Evolutionary conservation across 1,139 yeast genomes (phyloP), one percentile per base, ranked within the genome.

Genomic region (Hansenula sp.): DNA sequence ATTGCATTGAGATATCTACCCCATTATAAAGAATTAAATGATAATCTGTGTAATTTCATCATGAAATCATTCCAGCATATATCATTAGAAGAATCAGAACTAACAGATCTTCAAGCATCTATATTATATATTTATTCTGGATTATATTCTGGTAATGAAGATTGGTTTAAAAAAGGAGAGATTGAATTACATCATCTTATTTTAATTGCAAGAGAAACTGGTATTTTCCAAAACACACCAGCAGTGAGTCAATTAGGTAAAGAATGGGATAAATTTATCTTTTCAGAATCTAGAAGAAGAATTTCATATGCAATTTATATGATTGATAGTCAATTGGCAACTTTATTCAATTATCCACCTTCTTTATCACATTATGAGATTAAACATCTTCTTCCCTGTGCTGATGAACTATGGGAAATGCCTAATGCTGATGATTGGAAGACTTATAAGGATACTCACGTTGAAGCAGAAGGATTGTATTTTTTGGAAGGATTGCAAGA

Each of bases 321-420:
- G 2, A 36, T 36, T 14, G 39, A 36, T 30, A 20, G 21, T 14
- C 34, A 36, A 21, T 13, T 36, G n/a, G 27, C 31, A 7, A 31
- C 35, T 5, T n/a, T 36, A 10, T 24, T 36, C 10, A 36, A 31
- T 19, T 36, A 36, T 31, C 39, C 39, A 11, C 39, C 39, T 19
- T 17, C 9, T 12, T 10, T 31, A 11, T 36, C 39, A 6, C 34
- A 36, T 27, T 36, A 36, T 32, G 39, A 36, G 17, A 31, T 36
- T 8, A 36, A 29, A 21, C 39, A 36, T 20, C 16, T 25, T 14
- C 16, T 36, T 5, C 39, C 39, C 11, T 36, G 39, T 21, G 17
- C 31, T n/a, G 39, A 36, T 22, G 30, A 25, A 11, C 10, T 36
- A 13, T 36, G 39, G 39, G 21, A 29, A 24, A 24, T 24, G 26